These are phyloP conservation scores for Oryza brachyantha DNA, from an alignment of 176 grass and related monocot species.

Conservation along the genomic window DNA sequence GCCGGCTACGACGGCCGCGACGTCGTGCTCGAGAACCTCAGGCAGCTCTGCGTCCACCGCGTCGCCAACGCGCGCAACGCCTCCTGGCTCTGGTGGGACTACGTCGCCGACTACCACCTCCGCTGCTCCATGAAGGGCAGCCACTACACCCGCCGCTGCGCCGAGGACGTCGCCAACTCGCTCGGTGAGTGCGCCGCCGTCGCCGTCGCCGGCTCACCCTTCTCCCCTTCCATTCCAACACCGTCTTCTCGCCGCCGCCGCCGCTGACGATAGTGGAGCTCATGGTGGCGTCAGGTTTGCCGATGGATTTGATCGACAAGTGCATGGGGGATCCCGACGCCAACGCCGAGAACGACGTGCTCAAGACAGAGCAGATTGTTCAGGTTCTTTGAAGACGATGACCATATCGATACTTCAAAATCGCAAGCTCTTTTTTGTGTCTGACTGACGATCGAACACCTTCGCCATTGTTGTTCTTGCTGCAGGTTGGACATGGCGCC, in stretches of 20 bases:
- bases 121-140: constrained; percentile 76
- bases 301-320: constrained; percentile 48
- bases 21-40: constrained; percentile 75
- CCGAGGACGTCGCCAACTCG: constrained; percentile 50
- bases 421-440: background rate
- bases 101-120: constrained; percentile 70
- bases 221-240: background rate
- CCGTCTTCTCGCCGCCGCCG: background rate
- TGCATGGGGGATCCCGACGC: constrained; percentile 87
- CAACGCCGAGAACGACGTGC: constrained; percentile 73
- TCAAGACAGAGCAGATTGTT: constrained; percentile 63
- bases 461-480: background rate
- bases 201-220: background rate
- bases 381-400: constrained; percentile 46
- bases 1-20: constrained; percentile 68
- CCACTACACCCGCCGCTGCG: constrained; percentile 59
- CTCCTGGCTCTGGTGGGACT: constrained; percentile 95
- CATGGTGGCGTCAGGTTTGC: constrained; percentile 43
- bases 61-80: constrained; percentile 40
- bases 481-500: constrained; percentile 58
- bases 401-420: background rate
- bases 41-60: constrained; percentile 96
- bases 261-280: background rate
- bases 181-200: constrained; percentile 42
- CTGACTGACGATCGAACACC: background rate